A percentile compares a stretch with the other conserved stretches of the same genome.
Conservation (phyloP, 2,329 filamentous ascomycete species). For the Aaosphaeria arxii region DNA sequence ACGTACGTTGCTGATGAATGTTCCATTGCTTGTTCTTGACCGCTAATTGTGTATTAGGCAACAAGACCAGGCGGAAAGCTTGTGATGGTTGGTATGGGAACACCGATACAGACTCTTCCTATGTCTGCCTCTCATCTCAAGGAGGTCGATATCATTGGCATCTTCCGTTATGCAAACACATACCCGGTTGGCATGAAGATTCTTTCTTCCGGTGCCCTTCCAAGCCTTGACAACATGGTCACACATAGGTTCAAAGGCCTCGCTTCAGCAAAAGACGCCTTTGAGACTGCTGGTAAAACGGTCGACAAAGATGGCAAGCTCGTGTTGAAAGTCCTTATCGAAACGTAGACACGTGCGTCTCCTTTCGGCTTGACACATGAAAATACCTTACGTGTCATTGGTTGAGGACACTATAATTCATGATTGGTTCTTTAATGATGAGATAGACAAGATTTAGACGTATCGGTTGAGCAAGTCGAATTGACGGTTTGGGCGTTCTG, state of each 20-base stretch:
- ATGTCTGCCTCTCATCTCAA: conserved; percentile 54
- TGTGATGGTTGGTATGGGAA: conserved; percentile 57
- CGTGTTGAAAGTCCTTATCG: conserved; percentile 51
- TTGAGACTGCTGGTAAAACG: conserved; percentile 50
- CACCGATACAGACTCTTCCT: conserved; percentile 53
- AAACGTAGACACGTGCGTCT: conserved; percentile 14
- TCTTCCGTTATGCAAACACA: conserved; percentile 55
- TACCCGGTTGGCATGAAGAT: conserved; percentile 55
- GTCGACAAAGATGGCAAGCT: conserved; percentile 51
- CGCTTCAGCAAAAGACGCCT: conserved; percentile 50
- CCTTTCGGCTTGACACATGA: too few relatives aligned
- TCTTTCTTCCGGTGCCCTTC: conserved; percentile 49
- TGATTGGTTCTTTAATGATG: not conserved
- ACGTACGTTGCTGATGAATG: conserved; percentile 24
- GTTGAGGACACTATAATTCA: too few relatives aligned
- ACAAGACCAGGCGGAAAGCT: conserved; percentile 50
- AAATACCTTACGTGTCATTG: too few relatives aligned
- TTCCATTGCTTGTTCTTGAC: not conserved
- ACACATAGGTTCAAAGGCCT: conserved; percentile 51
- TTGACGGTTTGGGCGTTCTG: conserved; percentile 2
- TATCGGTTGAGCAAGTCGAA: conserved; percentile 1
- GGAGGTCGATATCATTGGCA: conserved; percentile 57
- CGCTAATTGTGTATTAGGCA: conserved; percentile 19
- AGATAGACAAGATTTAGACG: conserved; percentile 10
- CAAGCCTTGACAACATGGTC: conserved; percentile 50